phyloP scores from a whole-genome alignment of 2,329 filamentous ascomycete species.

The Nemania sp. region DNA sequence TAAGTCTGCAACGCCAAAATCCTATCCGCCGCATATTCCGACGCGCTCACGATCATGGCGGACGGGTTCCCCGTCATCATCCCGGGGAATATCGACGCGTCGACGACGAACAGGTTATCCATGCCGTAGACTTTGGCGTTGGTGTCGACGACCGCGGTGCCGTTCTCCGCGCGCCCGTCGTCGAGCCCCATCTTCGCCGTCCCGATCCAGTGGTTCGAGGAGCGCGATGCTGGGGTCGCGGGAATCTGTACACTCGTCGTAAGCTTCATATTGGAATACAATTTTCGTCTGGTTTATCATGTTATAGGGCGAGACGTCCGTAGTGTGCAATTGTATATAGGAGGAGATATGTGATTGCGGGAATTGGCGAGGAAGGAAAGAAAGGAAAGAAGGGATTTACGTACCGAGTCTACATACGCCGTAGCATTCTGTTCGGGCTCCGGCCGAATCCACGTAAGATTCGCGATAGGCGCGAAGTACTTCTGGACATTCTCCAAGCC shows the following conservation, averaged over 20 bases:
- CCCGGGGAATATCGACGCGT: slow-evolving; percentile 70
- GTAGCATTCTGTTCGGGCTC: slow-evolving; percentile 55
- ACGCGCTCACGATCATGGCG: slow-evolving; percentile 46
- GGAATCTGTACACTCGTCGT: too few species aligned
- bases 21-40: slow-evolving; percentile 44
- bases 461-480: slow-evolving; percentile 56
- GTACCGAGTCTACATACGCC: slow-evolving; percentile 59
- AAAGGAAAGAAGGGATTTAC: too few species aligned
- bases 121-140: slow-evolving; percentile 69
- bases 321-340: too few species aligned
- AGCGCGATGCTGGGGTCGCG: slow-evolving; percentile 46
- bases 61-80: slow-evolving; percentile 69
- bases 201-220: slow-evolving; percentile 54
- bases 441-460: slow-evolving; percentile 60
- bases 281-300: too few species aligned
- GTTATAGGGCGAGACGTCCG: too few species aligned
- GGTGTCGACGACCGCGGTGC: slow-evolving; percentile 63
- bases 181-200: slow-evolving; percentile 64
- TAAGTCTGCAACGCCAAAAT: slow-evolving; percentile 37
- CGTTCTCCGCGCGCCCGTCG: slow-evolving; percentile 56
- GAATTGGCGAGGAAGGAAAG: too few species aligned
- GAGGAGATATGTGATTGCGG: too few species aligned
- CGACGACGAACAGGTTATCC: slow-evolving; percentile 69
- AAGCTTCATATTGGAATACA: too few species aligned
- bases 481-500: slow-evolving; percentile 63